Conservation (phyloP, 2,329 filamentous ascomycete genomes). For the Kalmusia sp. region DNA sequence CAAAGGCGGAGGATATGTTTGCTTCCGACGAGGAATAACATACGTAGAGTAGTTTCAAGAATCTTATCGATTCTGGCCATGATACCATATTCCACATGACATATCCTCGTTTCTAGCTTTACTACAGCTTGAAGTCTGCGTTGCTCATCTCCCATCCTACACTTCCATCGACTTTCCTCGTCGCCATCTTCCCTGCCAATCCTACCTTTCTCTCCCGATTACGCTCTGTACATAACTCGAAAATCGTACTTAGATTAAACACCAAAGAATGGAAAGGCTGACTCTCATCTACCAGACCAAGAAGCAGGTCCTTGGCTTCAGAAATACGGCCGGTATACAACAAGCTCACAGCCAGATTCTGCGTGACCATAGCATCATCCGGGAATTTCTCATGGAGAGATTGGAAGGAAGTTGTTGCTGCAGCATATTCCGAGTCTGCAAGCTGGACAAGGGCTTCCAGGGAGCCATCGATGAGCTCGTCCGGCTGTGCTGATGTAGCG, state of each 20-base stretch:
- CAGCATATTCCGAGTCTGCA: conserved; percentile 75
- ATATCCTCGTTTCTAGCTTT: background rate
- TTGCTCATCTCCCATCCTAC: conserved; percentile 74
- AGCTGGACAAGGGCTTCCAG: conserved; percentile 76
- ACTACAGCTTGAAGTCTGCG: conserved; percentile 74
- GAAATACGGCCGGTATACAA: conserved; percentile 79
- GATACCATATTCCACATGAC: background rate
- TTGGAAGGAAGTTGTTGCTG: conserved; percentile 69
- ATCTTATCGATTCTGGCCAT: background rate
- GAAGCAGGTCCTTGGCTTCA: conserved; percentile 69
- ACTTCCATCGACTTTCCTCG: conserved; percentile 58
- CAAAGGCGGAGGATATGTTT: conserved; percentile 51
- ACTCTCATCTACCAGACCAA: conserved; percentile 67
- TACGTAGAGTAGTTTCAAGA: too few relatives aligned
- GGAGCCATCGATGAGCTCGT: conserved; percentile 48
- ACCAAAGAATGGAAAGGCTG: conserved; percentile 75
- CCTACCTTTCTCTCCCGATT: conserved; percentile 72
- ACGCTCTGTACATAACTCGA: conserved; percentile 86
- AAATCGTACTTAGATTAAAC: conserved; percentile 90
- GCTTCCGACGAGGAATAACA: conserved; percentile 40
- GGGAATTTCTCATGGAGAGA: conserved; percentile 55
- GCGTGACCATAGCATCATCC: conserved; percentile 72
- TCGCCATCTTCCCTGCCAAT: conserved; percentile 74
- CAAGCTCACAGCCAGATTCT: conserved; percentile 84
- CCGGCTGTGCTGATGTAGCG: conserved; percentile 24